Base-by-base conservation (phyloP, 306 rosid genomes). In the Lablab purpureus region DNA sequence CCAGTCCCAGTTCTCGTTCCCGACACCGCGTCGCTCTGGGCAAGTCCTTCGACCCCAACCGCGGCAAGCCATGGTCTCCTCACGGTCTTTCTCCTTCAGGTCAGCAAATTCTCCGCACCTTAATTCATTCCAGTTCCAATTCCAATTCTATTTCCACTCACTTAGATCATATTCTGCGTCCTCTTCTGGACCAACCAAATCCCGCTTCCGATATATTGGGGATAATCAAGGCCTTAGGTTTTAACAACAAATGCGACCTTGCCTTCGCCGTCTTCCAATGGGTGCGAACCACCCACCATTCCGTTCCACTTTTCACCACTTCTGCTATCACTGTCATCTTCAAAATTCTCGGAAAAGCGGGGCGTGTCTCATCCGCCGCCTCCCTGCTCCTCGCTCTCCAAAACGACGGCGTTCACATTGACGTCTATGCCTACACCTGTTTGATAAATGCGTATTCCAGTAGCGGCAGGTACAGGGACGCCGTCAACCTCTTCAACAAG, bases 381-480 rank as follows among this genome's bases (percentile, higher is more conserved):
- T 86, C 91, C 15, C 74, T 92, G 80, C 84, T 95, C 69, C 78
- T 49, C 1, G 67, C 66, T 32, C 91, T 95, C 21, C 83, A 87
- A 27, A 80, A 77, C 9, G 89, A 87, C 18, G 97, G 96, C 1
- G 46, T 91, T 68, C 71, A 40, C 21, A 80, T 91, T 30, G 99
- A 95, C 69, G 97, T 92, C 34, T 92, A 87, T 80, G 97, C 91
- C 22, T 95, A 88, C 66, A 92, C 99, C 76, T 89, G 91, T 37
- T 23, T 92, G 71, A 92, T 95, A n/a, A 85, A 87, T 47, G 90
- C 96, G 72, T 95, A 85, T 84, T 85, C 97, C 71, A 76, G 78
- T 41, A 90, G 84, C 62, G 96, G 94, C 63, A 86, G 90, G 81
- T 95, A 82, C 40, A 87, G 85, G 80, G 99, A 92, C 15, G 97